A percentile compares a stretch with the other conserved stretches of the same genome.
These are phyloP conservation scores for Pseudogymnoascus sp. DNA, from an alignment of 2,329 filamentous ascomycete species.

Conservation along the genomic window DNA sequence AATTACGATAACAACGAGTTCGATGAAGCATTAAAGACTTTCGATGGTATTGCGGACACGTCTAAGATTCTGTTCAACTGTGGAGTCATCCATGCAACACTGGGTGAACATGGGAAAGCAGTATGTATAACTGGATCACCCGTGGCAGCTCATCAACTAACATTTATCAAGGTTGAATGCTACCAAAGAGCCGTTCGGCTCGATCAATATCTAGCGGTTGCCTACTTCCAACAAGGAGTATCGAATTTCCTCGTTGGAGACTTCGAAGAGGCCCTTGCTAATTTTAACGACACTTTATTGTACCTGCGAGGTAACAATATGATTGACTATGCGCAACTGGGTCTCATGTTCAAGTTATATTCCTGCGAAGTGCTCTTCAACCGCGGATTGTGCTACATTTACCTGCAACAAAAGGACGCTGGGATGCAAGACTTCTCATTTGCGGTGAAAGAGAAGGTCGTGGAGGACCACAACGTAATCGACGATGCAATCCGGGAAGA, in stretches of 20 bases:
- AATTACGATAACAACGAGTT: slow-evolving; percentile 98
- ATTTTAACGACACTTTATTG: slow-evolving; percentile 95
- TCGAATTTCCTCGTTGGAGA: slow-evolving; percentile 96
- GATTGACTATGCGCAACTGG: slow-evolving; percentile 96
- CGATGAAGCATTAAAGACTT: slow-evolving; percentile 75
- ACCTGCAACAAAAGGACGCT: slow-evolving; percentile 81
- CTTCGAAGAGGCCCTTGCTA: slow-evolving; percentile 92
- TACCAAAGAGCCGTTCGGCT: slow-evolving; percentile 86
- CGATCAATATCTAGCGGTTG: slow-evolving; percentile 92
- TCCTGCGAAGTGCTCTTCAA: slow-evolving; percentile 98
- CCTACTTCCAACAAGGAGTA: slow-evolving; percentile 97
- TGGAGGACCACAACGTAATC: slow-evolving; percentile 94
- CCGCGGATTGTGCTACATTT: slow-evolving; percentile 93
- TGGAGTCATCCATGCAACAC: slow-evolving; percentile 91
- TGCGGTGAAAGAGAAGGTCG: slow-evolving; percentile 91
- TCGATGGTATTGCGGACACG: slow-evolving; percentile 83
- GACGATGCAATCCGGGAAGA: slow-evolving; percentile 92
- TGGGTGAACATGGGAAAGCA: slow-evolving; percentile 92
- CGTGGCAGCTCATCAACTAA: slow-evolving; percentile 15
- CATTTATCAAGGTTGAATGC: slow-evolving; percentile 67
- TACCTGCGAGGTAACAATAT: slow-evolving; percentile 93
- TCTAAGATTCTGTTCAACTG: slow-evolving; percentile 99
- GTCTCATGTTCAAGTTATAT: slow-evolving; percentile 90
- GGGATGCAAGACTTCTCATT: slow-evolving; percentile 87
- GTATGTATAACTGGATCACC: slow-evolving; percentile 46